phyloP scores from a whole-genome alignment of 352 stramenopile species.

The Phytophthora parvispora region DNA sequence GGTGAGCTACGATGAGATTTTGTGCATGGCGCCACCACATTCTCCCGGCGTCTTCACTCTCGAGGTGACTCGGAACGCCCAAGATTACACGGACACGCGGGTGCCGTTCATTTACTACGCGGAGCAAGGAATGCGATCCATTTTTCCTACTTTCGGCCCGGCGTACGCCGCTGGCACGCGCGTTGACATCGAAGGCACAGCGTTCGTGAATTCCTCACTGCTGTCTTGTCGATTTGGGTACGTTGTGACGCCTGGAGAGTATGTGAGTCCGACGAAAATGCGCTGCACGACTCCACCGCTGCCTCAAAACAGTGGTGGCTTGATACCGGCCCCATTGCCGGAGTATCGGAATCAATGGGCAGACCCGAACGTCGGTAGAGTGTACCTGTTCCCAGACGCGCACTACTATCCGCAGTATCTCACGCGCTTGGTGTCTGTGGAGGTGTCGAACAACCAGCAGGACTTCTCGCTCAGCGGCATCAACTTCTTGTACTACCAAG shows the following conservation, averaged over 20 bases:
- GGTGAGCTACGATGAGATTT: conserved; percentile 74
- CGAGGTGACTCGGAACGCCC: conserved; percentile 92
- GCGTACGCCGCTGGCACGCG: conserved; percentile 80
- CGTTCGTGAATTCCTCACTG: conserved; percentile 91
- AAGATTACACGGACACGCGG: conserved; percentile 88
- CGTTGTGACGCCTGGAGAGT: conserved; percentile 84
- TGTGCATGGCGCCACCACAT: conserved; percentile 81
- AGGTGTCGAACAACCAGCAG: conserved; percentile 97
- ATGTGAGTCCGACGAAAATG: conserved; percentile 84
- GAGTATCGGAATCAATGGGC: conserved; percentile 75
- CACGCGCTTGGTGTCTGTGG: conserved; percentile 90
- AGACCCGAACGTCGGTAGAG: conserved; percentile 71
- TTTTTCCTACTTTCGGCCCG: conserved; percentile 93
- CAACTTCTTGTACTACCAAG: conserved; percentile 94
- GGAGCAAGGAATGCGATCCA: conserved; percentile 73
- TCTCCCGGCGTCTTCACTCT: conserved; percentile 78
- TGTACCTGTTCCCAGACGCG: conserved; percentile 81
- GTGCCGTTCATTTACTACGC: conserved; percentile 90
- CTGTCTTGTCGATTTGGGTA: conserved; percentile 92
- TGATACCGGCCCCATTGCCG: conserved; percentile 70
- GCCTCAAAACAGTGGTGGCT: conserved; percentile 53
- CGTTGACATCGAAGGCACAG: conserved; percentile 86
- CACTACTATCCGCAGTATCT: conserved; percentile 93
- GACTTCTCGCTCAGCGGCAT: conserved; percentile 95
- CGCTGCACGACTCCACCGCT: conserved; percentile 86